These are phyloP conservation scores for Pleurotus pulmonarius DNA, from an alignment of 768 basidiomycete species.

Conservation along the genomic window DNA sequence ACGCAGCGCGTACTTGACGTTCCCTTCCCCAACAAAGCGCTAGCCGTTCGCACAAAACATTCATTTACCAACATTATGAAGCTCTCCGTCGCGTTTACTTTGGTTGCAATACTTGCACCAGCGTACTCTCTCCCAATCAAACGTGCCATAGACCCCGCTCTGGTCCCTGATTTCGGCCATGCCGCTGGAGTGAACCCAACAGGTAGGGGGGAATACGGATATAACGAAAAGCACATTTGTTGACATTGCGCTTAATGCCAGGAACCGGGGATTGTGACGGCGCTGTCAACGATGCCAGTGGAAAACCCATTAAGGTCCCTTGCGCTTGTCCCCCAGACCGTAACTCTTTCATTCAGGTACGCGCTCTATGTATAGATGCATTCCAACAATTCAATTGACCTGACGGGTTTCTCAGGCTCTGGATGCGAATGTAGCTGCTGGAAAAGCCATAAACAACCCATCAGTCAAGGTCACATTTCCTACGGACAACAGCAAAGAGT, in stretches of 20 bases:
- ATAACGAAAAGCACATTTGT: too few relatives aligned
- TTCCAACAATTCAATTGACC: not conserved
- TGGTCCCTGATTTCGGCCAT: constrained; percentile 59
- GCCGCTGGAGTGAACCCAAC: constrained; percentile 58
- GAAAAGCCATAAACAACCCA: constrained; percentile 62
- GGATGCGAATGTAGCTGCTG: constrained; percentile 55
- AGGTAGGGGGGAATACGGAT: constrained; percentile 22
- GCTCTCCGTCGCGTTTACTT: not conserved
- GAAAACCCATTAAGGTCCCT: constrained; percentile 59
- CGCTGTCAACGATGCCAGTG: constrained; percentile 43
- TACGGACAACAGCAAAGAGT: constrained; percentile 49
- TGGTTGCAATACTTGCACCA: not conserved
- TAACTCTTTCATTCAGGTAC: constrained; percentile 45
- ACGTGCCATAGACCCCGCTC: constrained; percentile 41
- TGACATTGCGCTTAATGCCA: constrained; percentile 18
- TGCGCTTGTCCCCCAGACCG: constrained; percentile 64
- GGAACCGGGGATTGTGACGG: constrained; percentile 71
- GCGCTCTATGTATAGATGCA: constrained; percentile 9
- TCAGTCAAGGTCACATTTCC: constrained; percentile 58
- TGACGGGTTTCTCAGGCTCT: constrained; percentile 27
- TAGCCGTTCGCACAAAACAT: constrained; percentile 1
- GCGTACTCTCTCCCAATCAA: constrained; percentile 2
- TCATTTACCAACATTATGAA: constrained; percentile 3
- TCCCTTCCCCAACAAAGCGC: not conserved
- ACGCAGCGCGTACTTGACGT: constrained; percentile 3